Evolutionary conservation across 2,329 filamentous ascomycete species (phyloP).

Genomic region (Ramularia collo-cygni): DNA sequence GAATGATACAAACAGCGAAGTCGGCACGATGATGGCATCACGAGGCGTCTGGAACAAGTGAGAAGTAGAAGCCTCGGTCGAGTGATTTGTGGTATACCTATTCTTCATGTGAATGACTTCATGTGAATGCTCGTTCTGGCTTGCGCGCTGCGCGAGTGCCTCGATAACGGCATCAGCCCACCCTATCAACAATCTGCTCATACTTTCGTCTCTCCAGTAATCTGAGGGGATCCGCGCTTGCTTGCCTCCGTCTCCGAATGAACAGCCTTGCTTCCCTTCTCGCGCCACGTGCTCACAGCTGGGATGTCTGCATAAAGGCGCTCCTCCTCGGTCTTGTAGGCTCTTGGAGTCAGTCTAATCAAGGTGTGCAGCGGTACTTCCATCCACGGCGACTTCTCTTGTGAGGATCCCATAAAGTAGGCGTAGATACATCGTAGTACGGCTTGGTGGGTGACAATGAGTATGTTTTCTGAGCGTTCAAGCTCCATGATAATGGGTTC

Average conservation of each 20-base stretch:
- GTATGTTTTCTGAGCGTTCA: conserved; percentile 89
- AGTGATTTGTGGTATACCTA: no score
- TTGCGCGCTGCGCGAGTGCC: no score
- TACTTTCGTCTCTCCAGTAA: conserved; percentile 16
- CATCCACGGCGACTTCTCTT: conserved; percentile 94
- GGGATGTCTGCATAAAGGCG: conserved; percentile 85
- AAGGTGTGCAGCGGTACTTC: conserved; percentile 93
- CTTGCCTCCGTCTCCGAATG: conserved; percentile 51
- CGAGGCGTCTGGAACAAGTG: no score
- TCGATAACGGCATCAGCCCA: no score
- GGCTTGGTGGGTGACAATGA: conserved; percentile 96
- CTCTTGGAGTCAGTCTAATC: conserved; percentile 91
- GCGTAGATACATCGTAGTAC: conserved; percentile 96
- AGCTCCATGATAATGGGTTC: conserved; percentile 99
- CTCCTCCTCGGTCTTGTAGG: conserved; percentile 88
- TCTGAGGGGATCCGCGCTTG: conserved; percentile 13
- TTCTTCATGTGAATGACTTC: no score
- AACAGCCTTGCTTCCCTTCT: conserved; percentile 86
- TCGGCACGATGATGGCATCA: no score
- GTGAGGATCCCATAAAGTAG: conserved; percentile 97
- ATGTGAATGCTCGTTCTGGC: no score
- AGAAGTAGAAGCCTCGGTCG: no score
- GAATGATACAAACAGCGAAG: no score
- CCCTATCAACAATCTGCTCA: not conserved
- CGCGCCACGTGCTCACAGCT: conserved; percentile 92